Evolutionary conservation across 345 rosid species (phyloP), one percentile per base, ranked within the genome.

Genomic region (Fremontodendron californicum): DNA sequence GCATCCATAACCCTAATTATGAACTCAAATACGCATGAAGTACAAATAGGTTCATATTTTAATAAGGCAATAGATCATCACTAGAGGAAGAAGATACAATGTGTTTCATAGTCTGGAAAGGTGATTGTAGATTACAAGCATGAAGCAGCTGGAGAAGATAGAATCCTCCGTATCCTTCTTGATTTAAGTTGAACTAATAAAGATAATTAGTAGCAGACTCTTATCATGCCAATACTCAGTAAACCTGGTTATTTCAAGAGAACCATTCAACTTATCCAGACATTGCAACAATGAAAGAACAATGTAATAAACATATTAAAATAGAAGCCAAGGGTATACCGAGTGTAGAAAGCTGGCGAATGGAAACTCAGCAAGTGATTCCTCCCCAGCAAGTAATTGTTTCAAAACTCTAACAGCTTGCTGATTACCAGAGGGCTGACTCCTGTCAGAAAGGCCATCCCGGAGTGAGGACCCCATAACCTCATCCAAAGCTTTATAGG

Each of bases 311-410:
- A 65, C 18, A 15, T 13, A 69, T 31, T 15, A 74, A 52, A n/a
- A 68, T 7, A 25, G 65, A 67, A 49, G 77, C 37, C 61, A 76
- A 79, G 60, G 57, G 29, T 63, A 73, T 91, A 94, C 99, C 89
- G 89, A 77, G 77, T 92, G 91, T 64, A 96, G 85, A 83, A 93
- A 91, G 86, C 97, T 88, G 69, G 96, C 93, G 74, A 75, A 88
- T 65, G 99, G 99, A 82, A 96, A 96, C 87, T 93, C 98, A 76
- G 97, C 96, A 40, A 96, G 91, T 54, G 99, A 92, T 81, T 90
- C 92, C 82, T 90, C 90, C 76, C 85, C 90, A 76, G 85, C 86
- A 46, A 88, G 84, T 79, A 96, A 75, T 80, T 87, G 85, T 42
- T 78, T 88, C 58, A 82, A 79, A 76, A 77, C 77, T 70, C 74